Base-by-base conservation (phyloP, 768 basidiomycete species). In the Pisolithus marmoratus region DNA sequence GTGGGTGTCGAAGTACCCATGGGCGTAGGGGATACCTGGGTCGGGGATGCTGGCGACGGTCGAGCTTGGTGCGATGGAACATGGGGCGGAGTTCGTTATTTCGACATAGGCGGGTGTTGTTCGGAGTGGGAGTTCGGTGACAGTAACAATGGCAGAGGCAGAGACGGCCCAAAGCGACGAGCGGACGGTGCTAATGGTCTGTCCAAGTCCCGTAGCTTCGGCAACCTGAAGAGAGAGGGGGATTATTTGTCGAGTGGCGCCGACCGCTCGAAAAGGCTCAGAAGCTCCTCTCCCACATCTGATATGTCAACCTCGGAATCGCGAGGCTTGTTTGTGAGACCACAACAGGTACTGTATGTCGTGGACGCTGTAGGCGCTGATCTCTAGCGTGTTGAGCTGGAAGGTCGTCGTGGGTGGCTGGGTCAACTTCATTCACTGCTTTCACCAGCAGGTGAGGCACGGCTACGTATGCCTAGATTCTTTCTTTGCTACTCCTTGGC, bases 1-100 rank as follows among this genome's bases (percentile, higher is more conserved):
- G 88, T 94, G 7, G 92, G 92, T 14, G 88, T 94, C 15, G 92
- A 94, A 65, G 88, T 93, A 11, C 89, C 90, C 1, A 72, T 91
- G 12, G 38, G 49, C n/a, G 24, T 19, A 50, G 76, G 74, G 38
- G 80, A 79, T 9, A 69, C 70, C n/a, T 79, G 79, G 75, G 70
- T 72, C 2, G 73, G 70, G 11, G 77, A 80, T 23, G 69, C 73
- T 49, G 68, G 74, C 14, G 78, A 82, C 26, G 83, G 79, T n/a
- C 73, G 86, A n/a, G 81, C 80, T 52, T 94, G 91, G 91, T 79
- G 90, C 61, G 90, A 94, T 58, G 92, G 92, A 0, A 77, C 80
- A 0, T 87, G 86, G 83, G 83, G 82, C 26, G 92, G 91, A 0
- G 72, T 91, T 41, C 79, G 83, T 23, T 93, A 92, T 67, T 94